A percentile compares a stretch with the other conserved stretches of the same genome.
These are phyloP conservation scores for Thelonectria discophora DNA, from an alignment of 2,329 filamentous ascomycete species.

Conservation along the genomic window DNA sequence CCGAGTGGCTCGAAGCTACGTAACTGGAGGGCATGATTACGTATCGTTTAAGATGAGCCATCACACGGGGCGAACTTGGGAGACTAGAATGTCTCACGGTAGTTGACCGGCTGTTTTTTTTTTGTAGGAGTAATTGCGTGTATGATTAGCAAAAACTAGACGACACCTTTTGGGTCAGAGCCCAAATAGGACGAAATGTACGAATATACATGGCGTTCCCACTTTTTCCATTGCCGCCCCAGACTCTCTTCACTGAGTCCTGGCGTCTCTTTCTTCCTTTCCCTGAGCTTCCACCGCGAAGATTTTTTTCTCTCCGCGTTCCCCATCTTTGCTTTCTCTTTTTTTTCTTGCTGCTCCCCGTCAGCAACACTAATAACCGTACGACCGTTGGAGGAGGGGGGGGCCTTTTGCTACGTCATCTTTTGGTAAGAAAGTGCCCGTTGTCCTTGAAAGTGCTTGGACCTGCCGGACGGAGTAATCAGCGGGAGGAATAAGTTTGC, in stretches of 20 bases:
- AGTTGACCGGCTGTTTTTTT: no score
- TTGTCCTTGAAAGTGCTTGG: no score
- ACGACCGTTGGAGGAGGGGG: constrained; percentile 3
- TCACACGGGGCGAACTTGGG: not conserved
- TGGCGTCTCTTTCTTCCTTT: not conserved
- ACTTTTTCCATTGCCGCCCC: no score
- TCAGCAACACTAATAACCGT: constrained; percentile 1
- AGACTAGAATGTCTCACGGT: no score
- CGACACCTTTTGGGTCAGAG: not conserved
- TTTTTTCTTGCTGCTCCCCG: not conserved
- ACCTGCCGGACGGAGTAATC: no score
- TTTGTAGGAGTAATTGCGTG: no score
- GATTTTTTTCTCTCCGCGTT: not conserved
- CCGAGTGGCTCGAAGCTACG: constrained; percentile 13
- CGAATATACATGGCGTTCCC: no score
- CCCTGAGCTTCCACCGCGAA: not conserved
- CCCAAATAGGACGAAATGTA: no score
- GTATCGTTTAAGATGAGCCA: not conserved
- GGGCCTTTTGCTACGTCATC: constrained; percentile 12
- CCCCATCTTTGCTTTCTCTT: not conserved
- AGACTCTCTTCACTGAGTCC: no score
- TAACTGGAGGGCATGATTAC: constrained; percentile 12
- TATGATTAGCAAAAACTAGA: not conserved
- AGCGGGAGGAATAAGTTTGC: no score
- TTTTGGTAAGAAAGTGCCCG: not conserved